Conservation (phyloP, 495 filamentous ascomycete species). For the Thozetella sp. region DNA sequence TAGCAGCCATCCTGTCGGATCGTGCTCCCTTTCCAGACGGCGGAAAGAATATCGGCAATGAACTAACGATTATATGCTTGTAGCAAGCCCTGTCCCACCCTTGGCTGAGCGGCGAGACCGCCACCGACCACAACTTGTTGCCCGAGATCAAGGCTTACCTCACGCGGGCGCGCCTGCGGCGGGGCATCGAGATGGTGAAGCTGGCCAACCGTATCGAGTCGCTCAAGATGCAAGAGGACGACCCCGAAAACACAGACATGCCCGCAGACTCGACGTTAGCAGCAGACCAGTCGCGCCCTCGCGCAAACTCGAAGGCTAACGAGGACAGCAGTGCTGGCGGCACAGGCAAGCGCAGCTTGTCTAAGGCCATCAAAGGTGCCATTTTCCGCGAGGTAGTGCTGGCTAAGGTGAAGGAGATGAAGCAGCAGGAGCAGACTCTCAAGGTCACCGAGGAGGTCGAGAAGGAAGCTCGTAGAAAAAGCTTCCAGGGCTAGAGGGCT, state of each 20-base stretch:
- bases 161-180: conserved; percentile 83
- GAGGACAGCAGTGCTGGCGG: conserved; percentile 21
- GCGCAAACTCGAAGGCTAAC: conserved; percentile 1
- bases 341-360: conserved; percentile 68
- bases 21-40: not conserved
- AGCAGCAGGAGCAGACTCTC: conserved; percentile 77
- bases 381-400: conserved; percentile 98
- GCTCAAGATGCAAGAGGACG: conserved; percentile 94
- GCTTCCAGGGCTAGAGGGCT: conserved; percentile 35
- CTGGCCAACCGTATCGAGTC: conserved; percentile 96
- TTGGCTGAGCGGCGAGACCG: conserved; percentile 90
- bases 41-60: conserved; percentile 11
- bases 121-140: conserved; percentile 92
- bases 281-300: conserved; percentile 50
- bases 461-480: conserved; percentile 43
- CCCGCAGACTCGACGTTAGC: conserved; percentile 64
- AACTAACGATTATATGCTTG: not conserved
- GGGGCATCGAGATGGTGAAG: conserved; percentile 96
- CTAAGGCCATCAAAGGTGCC: conserved; percentile 78
- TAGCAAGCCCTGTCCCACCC: conserved; percentile 79
- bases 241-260: conserved; percentile 67
- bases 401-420: conserved; percentile 93
- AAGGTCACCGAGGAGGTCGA: conserved; percentile 61
- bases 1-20: conserved; percentile 6
- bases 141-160: conserved; percentile 97